Base-by-base conservation (phyloP, 2,329 filamentous ascomycete genomes). In the Talaromyces albobiverticillius region DNA sequence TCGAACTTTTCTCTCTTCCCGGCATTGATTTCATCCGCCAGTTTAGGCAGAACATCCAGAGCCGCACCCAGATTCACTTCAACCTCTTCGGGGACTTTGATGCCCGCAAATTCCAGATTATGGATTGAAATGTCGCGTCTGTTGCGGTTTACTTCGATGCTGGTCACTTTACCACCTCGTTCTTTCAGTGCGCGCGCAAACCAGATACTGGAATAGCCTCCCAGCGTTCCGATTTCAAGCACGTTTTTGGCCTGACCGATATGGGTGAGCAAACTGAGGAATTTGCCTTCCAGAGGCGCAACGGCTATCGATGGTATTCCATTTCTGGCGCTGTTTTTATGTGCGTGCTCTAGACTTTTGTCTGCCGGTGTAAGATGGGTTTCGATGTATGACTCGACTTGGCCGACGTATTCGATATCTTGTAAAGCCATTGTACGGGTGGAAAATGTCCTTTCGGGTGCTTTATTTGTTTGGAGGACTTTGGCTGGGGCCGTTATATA, bases 201-300 rank as follows among this genome's bases (percentile, higher is more conserved):
- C 72, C 77, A 83, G 51, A 82, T 79, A 13, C 77, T 74, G 1
- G 74, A 76, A 63, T 81, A 83, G 7, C 75, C 81, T 11, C 80
- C 80, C 23, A 84, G 63, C 0, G 79, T 82, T 22, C 81, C 81
- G 46, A 84, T 68, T 61, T 84, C 81, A 32, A 84, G 76, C 2
- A 78, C 68, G 4, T 66, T 51, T 2, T 26, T 18, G 2, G 54
- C 54, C 11, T 18, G 3, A 14, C 45, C 23, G 9, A 47, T 32
- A 4, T 14, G 18, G 11, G 45, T 31, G 20, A 47, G 29, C 10
- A 47, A 22, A 7, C 26, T 11, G 11, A 47, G 45, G 45, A 47
- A 47, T 23, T 47, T 47, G 13, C 45, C 45, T 31, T 36, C n/a
- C 3, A 13, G 14, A 1, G 45, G 25, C 11, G 45, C 34, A 20